phyloP scores from a whole-genome alignment of 768 basidiomycete species.

The Panaeolus cyanescens region DNA sequence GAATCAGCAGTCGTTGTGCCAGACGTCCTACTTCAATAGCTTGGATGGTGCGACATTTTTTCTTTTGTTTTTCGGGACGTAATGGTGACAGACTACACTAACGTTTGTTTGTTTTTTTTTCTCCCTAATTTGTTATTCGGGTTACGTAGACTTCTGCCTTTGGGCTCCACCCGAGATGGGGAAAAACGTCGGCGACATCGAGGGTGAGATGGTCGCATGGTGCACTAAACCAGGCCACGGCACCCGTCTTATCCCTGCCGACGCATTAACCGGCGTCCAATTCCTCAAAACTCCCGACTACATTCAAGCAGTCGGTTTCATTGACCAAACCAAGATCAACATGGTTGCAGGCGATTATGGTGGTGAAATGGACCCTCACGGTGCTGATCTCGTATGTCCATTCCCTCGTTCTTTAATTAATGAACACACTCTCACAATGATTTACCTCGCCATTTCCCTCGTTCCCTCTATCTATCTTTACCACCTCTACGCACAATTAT shows the following conservation, averaged over 20 bases:
- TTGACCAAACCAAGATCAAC: slow-evolving; percentile 63
- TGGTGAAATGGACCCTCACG: slow-evolving; percentile 79
- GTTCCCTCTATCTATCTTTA: background rate
- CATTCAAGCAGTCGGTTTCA: slow-evolving; percentile 60
- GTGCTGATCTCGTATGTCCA: slow-evolving; percentile 53
- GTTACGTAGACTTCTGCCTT: slow-evolving; percentile 64
- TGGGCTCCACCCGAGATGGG: slow-evolving; percentile 59
- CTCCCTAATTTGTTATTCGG: slow-evolving; percentile 59
- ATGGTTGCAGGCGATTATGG: slow-evolving; percentile 57
- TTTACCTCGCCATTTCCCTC: background rate
- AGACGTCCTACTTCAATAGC: slow-evolving; percentile 59
- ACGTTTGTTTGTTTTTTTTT: background rate
- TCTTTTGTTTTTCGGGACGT: background rate
- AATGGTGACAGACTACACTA: background rate
- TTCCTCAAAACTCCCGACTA: slow-evolving; percentile 61
- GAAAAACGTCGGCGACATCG: slow-evolving; percentile 61
- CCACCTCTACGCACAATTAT: slow-evolving; percentile 11
- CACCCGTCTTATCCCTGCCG: slow-evolving; percentile 71
- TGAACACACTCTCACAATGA: background rate
- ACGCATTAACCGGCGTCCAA: slow-evolving; percentile 67
- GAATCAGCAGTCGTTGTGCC: slow-evolving; percentile 57
- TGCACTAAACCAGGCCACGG: slow-evolving; percentile 75
- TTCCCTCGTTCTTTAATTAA: background rate
- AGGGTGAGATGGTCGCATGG: slow-evolving; percentile 74
- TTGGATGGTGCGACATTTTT: slow-evolving; percentile 29